A percentile compares a stretch with the other conserved stretches of the same genome.
Conservation (phyloP, 139 green algal species). For the Chlorella sp. region DNA sequence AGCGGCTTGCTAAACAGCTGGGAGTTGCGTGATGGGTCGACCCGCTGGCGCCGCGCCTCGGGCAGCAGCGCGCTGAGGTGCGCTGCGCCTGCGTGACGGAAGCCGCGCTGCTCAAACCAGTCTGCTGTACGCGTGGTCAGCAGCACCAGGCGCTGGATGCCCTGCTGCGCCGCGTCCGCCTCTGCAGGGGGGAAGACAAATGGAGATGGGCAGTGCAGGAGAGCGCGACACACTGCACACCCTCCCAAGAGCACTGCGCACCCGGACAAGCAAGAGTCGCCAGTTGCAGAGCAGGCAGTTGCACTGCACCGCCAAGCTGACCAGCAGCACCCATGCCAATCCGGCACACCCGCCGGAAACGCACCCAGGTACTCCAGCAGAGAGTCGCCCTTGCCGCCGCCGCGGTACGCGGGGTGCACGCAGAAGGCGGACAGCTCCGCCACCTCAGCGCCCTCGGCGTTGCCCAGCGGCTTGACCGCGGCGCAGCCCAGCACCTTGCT, state of each 20-base stretch:
- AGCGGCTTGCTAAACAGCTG: slow-evolving; percentile 86
- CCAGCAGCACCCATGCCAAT: no score
- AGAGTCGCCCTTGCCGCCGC: slow-evolving; percentile 89
- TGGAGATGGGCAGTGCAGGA: neutral
- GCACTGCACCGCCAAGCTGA: no score
- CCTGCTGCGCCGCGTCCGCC: slow-evolving; percentile 42
- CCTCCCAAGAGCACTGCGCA: neutral
- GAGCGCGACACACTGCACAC: neutral
- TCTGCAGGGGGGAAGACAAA: slow-evolving; percentile 27
- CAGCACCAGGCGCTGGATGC: slow-evolving; percentile 49
- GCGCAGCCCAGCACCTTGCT: slow-evolving; percentile 85
- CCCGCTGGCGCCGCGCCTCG: slow-evolving; percentile 43
- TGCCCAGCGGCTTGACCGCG: slow-evolving; percentile 75
- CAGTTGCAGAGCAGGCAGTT: no score
- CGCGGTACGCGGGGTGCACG: slow-evolving; percentile 78
- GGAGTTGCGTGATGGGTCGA: slow-evolving; percentile 84
- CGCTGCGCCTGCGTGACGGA: slow-evolving; percentile 50
- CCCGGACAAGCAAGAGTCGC: no score
- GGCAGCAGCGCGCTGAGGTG: slow-evolving; percentile 45
- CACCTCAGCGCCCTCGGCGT: slow-evolving; percentile 38
- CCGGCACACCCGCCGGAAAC: no score
- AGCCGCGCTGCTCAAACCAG: slow-evolving; percentile 88
- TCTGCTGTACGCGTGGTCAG: slow-evolving; percentile 77
- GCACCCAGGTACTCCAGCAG: slow-evolving; percentile 78
- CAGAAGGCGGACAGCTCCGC: slow-evolving; percentile 94